Base-by-base conservation (phyloP, 2,329 filamentous ascomycete genomes). In the Penicillium sp. region DNA sequence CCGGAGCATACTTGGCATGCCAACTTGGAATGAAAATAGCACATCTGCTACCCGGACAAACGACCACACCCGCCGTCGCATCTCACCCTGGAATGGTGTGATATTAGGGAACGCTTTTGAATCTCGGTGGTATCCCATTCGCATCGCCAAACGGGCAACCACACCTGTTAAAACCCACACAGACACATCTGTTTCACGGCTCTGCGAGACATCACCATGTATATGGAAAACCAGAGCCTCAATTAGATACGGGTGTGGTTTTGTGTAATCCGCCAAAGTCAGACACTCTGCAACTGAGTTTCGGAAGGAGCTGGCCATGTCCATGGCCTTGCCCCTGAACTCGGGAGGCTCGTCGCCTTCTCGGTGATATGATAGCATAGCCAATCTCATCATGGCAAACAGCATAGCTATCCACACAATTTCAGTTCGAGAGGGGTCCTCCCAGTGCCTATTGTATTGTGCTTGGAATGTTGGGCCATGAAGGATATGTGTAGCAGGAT, bases 381-480 rank as follows among this genome's bases (percentile, higher is more conserved):
- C 83, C 41, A 87, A 74, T 63, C 84, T 81, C 82, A 87, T 84
- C 78, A 88, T 85, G 9, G 82, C 79, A 66, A 82, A 87, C 9
- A 85, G 78, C 73, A 87, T 77, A 4, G 81, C 85, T 40, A 87
- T 75, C 84, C 85, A 87, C 9, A 85, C 82, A 22, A 85, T 73
- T 23, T 79, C 79, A 1, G 82, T 82, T 57, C 84, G 80, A 2
- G 75, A 75, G 2, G 84, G 83, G 60, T 81, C 80, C 59, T 79
- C 68, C 85, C 85, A 88, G 64, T 87, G 83, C 59, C 77, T 77
- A 59, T 86, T 83, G 64, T 87, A 88, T 71, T 89, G 84, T 66
- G 88, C 84, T 67, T 93, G 86, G 67, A 97, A 97, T 0, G 90
- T 92, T 11, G 92, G 92, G 0, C 87, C 87, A 67, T 95, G 90